A percentile compares a stretch with the other conserved stretches of the same genome.
Evolutionary conservation across 2,329 filamentous ascomycete genomes (phyloP).

Genomic region (Trichoderma citrinoviride): DNA sequence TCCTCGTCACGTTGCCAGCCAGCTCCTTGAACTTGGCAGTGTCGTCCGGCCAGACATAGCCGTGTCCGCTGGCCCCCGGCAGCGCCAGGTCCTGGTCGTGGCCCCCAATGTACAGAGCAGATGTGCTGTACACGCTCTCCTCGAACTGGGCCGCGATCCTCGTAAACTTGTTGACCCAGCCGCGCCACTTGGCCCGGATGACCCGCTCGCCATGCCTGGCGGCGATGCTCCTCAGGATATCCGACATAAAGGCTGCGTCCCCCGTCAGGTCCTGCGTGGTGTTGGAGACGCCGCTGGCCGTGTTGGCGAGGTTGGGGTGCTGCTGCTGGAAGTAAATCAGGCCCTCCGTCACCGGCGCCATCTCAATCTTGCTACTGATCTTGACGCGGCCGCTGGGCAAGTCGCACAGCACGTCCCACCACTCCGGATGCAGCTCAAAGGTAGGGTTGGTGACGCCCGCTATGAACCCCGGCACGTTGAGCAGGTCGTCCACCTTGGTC

Average conservation of each 20-base stretch:
- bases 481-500: conserved; percentile 93
- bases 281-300: conserved; percentile 44
- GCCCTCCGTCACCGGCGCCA: conserved; percentile 78
- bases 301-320: conserved; percentile 55
- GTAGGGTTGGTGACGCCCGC: conserved; percentile 96
- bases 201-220: conserved; percentile 86
- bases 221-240: conserved; percentile 77
- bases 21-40: conserved; percentile 77
- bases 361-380: conserved; percentile 85
- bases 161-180: conserved; percentile 93
- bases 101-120: conserved; percentile 79
- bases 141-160: conserved; percentile 92
- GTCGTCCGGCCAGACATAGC: conserved; percentile 93
- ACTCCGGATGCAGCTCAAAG: conserved; percentile 90
- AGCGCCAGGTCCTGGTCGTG: conserved; percentile 63
- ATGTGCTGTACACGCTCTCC: conserved; percentile 91
- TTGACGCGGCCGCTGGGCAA: conserved; percentile 89
- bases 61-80: conserved; percentile 71
- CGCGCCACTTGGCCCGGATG: conserved; percentile 87
- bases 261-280: conserved; percentile 69
- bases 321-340: conserved; percentile 84
- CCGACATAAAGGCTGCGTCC: conserved; percentile 84
- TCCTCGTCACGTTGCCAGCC: conserved; percentile 84
- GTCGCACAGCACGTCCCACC: conserved; percentile 98
- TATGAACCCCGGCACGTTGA: conserved; percentile 96